phyloP scores from a whole-genome alignment of 1,139 yeast genomes.

The Arxiozyma telluris region DNA sequence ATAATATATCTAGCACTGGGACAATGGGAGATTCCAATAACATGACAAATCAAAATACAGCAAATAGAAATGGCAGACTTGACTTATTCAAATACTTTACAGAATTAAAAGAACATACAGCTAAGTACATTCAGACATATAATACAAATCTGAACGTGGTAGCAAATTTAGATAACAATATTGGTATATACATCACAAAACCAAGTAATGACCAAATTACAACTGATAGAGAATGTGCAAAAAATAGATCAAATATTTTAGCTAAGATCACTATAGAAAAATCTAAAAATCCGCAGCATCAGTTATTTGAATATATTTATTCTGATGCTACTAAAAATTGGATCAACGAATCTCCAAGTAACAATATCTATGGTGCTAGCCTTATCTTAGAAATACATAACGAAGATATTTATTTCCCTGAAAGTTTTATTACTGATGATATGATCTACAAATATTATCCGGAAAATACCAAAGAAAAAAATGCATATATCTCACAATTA shows the following conservation, averaged over 20 bases:
- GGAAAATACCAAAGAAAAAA: constrained; percentile 1
- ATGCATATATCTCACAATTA: neutral
- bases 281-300: constrained; percentile 17
- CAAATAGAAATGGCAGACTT: constrained; percentile 14
- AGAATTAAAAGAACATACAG: constrained; percentile 20
- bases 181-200: constrained; percentile 23
- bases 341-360: constrained; percentile 26
- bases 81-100: constrained; percentile 30
- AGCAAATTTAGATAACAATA: constrained; percentile 23
- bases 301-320: constrained; percentile 25
- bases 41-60: neutral
- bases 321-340: constrained; percentile 19
- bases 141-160: constrained; percentile 13
- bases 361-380: constrained; percentile 21
- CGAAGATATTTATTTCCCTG: constrained; percentile 20
- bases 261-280: constrained; percentile 21
- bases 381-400: constrained; percentile 21
- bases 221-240: neutral
- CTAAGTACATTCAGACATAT: constrained; percentile 15
- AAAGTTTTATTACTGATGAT: constrained; percentile 21
- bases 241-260: constrained; percentile 4
- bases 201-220: neutral
- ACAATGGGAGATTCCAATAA: neutral
- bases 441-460: constrained; percentile 12
- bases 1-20: neutral